Conservation (phyloP, 768 basidiomycete species). For the Boletus sp. region DNA sequence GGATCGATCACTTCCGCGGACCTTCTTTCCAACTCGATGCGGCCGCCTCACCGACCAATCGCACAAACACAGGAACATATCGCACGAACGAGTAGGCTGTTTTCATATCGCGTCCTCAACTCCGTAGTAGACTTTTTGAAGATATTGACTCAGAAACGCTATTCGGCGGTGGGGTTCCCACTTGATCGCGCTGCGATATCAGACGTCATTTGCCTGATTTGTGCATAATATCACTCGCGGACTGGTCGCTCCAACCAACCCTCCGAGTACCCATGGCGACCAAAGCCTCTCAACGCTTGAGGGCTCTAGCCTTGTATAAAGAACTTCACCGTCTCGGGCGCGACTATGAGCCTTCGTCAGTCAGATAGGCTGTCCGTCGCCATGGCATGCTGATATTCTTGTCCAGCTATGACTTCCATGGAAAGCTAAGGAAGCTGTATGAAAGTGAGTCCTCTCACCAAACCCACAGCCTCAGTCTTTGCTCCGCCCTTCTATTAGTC, state of each 20-base stretch:
- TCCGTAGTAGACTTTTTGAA: too few relatives aligned
- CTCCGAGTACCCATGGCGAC: conserved; percentile 40
- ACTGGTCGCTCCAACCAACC: not conserved
- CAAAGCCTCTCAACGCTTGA: conserved; percentile 49
- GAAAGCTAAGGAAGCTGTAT: conserved; percentile 65
- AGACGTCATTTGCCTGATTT: not conserved
- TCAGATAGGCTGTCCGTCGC: conserved; percentile 20
- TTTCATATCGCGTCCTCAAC: too few relatives aligned
- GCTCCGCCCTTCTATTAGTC: too few relatives aligned
- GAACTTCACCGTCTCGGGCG: conserved; percentile 77
- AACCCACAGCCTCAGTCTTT: not conserved
- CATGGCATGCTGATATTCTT: conserved; percentile 7
- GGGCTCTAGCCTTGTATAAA: conserved; percentile 76
- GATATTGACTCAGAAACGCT: not conserved
- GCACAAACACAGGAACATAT: not conserved
- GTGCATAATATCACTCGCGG: not conserved
- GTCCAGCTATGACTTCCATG: conserved; percentile 73
- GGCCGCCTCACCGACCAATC: not conserved
- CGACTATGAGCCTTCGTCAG: conserved; percentile 81
- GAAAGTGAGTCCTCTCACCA: conserved; percentile 53
- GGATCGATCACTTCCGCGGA: not conserved
- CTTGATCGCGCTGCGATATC: not conserved
- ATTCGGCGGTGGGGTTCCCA: not conserved
- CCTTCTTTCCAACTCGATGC: not conserved
- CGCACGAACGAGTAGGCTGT: not conserved